phyloP scores from a whole-genome alignment of 2,329 filamentous ascomycete species.

The Cadophora sp. region DNA sequence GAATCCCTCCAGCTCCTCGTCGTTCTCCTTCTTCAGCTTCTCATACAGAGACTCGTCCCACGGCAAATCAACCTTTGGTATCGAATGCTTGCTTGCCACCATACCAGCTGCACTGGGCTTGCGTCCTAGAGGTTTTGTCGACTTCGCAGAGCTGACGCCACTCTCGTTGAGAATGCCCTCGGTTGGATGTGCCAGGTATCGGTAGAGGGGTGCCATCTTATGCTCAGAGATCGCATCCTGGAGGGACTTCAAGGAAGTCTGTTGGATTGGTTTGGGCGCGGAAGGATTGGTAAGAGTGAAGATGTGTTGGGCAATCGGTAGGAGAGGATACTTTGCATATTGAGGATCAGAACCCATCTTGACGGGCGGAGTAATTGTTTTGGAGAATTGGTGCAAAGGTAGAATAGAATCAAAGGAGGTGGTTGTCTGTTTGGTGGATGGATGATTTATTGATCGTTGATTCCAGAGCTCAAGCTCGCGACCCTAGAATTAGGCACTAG shows the following conservation, averaged over 20 bases:
- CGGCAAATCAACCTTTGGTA: slow-evolving; percentile 71
- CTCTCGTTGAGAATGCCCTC: slow-evolving; percentile 64
- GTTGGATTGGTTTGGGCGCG: slow-evolving; percentile 69
- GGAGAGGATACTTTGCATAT: slow-evolving; percentile 84
- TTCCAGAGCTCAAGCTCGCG: slow-evolving; percentile 35
- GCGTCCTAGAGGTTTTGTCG: slow-evolving; percentile 64
- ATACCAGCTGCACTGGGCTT: slow-evolving; percentile 77
- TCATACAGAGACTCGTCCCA: slow-evolving; percentile 94
- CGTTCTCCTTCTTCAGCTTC: slow-evolving; percentile 77
- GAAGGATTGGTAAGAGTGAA: slow-evolving; percentile 86
- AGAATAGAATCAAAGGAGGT: neutral
- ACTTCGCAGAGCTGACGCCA: slow-evolving; percentile 53
- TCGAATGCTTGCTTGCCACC: slow-evolving; percentile 73
- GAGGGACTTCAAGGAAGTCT: slow-evolving; percentile 74
- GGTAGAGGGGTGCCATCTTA: slow-evolving; percentile 89
- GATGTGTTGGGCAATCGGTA: slow-evolving; percentile 83
- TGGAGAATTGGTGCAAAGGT: neutral
- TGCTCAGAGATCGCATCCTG: slow-evolving; percentile 84
- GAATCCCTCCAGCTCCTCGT: slow-evolving; percentile 75
- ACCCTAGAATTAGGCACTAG: slow-evolving; percentile 39
- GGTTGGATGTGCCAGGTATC: slow-evolving; percentile 80
- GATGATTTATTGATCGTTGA: slow-evolving; percentile 19
- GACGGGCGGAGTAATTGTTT: slow-evolving; percentile 7
- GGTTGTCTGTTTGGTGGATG: slow-evolving; percentile 10
- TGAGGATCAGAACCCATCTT: slow-evolving; percentile 81